Percentiles rank a stretch among this genome's conserved stretches.
phyloP scores from a whole-genome alignment of 176 grass and related monocot genomes.

The Elaeis guineensis region DNA sequence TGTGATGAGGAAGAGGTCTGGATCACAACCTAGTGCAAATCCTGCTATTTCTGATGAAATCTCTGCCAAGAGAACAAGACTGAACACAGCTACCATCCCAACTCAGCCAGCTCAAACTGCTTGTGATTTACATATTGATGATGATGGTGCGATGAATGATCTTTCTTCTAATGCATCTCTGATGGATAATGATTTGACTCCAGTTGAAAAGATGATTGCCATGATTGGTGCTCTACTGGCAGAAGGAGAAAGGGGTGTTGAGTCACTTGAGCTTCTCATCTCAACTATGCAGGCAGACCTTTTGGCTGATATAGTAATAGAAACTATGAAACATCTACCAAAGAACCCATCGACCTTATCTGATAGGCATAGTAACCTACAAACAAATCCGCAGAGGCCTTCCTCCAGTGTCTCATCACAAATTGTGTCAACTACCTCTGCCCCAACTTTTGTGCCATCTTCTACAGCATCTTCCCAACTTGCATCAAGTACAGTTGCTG shows the following conservation, averaged over 20 bases:
- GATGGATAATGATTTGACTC: slow-evolving; percentile 48
- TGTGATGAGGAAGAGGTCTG: slow-evolving; percentile 33
- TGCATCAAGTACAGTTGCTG: slow-evolving; percentile 12
- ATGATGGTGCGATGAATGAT: slow-evolving; percentile 22
- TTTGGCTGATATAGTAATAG: slow-evolving; percentile 99
- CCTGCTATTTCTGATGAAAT: slow-evolving; percentile 34
- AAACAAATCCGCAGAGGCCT: slow-evolving; percentile 27
- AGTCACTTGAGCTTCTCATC: slow-evolving; percentile 86
- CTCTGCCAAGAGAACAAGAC: slow-evolving; percentile 54
- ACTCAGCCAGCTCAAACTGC: slow-evolving; percentile 22
- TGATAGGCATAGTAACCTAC: slow-evolving; percentile 20
- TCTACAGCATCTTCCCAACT: slow-evolving; percentile 20
- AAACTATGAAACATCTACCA: slow-evolving; percentile 95
- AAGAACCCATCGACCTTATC: slow-evolving; percentile 16
- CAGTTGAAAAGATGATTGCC: slow-evolving; percentile 96
- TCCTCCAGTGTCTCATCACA: slow-evolving; percentile 17
- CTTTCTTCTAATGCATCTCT: slow-evolving; percentile 38
- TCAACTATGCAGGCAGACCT: slow-evolving; percentile 83
- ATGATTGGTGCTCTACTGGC: slow-evolving; percentile 97
- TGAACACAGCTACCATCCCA: slow-evolving; percentile 26
- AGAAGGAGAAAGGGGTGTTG: slow-evolving; percentile 96
- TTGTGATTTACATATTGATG: slow-evolving; percentile 30
- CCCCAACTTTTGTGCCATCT: slow-evolving; percentile 5
- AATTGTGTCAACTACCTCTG: slow-evolving; percentile 17
- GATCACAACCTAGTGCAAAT: slow-evolving; percentile 37